Percentiles rank a stretch among this genome's conserved stretches.
Conservation (phyloP, 805 yeast genomes). For the Cyberlindnera nakhonratchasimensis region DNA sequence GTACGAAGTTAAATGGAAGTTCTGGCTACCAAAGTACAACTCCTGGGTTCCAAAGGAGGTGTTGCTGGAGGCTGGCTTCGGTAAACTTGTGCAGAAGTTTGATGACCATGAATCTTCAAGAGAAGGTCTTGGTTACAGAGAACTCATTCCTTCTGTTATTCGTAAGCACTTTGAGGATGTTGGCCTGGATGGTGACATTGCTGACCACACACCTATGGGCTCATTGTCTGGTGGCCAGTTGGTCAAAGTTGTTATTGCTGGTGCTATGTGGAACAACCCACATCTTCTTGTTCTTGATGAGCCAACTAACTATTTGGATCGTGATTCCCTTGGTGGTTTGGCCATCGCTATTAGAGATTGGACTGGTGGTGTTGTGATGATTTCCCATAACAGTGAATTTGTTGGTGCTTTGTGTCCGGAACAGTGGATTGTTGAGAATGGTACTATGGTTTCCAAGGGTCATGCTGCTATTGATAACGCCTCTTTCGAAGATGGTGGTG, state of each 20-base stretch:
- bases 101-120: conserved; percentile 99
- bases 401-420: conserved; percentile 98
- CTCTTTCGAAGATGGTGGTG: conserved; percentile 78
- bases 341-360: conserved; percentile 98
- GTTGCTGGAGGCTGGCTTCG: conserved; percentile 79
- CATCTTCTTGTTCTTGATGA: conserved; percentile 94
- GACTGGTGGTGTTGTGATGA: conserved; percentile 98
- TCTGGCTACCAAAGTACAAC: conserved; percentile 88
- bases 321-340: conserved; percentile 96
- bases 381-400: conserved; percentile 95
- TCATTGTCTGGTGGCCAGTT: conserved; percentile 97
- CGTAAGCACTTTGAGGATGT: conserved; percentile 96
- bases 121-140: conserved; percentile 98
- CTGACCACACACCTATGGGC: conserved; percentile 97
- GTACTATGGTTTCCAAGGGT: conserved; percentile 83
- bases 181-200: conserved; percentile 96
- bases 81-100: conserved; percentile 88
- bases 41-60: conserved; percentile 88
- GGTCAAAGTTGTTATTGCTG: conserved; percentile 97
- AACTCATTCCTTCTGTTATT: conserved; percentile 84
- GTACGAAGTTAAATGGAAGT: conserved; percentile 93
- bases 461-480: conserved; percentile 67
- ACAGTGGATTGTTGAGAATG: conserved; percentile 96
- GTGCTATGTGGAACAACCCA: conserved; percentile 99
- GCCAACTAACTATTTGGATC: conserved; percentile 96